Evolutionary conservation across 2,329 filamentous ascomycete species (phyloP), one percentile per base, ranked within the genome.

Genomic region (Onygenales sp.): DNA sequence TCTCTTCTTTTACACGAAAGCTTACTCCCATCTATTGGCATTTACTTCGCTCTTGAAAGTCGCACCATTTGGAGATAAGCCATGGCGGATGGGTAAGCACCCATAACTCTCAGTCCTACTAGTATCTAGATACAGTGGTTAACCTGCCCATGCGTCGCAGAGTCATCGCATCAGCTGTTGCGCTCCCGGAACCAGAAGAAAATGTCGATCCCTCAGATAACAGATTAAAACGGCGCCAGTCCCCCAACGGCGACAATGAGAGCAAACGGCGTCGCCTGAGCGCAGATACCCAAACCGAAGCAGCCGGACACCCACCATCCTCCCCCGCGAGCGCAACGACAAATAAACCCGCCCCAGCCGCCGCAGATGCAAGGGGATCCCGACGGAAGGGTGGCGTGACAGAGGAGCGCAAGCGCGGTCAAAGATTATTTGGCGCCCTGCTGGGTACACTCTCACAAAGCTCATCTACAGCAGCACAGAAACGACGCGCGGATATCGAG

Each of bases 361-460:
- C 36, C 7, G 49, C 54, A 32, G 50, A 55, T 13, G 54, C 43
- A 27, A 50, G 39, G 53, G 58, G 59, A 14, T 53, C 45, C n/a
- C 59, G 57, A 27, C 42, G 55, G 5, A 61, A 54, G 33, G 55
- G 32, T 52, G 51, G 53, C 53, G 71, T 78, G 50, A 72, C 76
- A 32, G 87, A 94, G 63, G 92, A 97, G 66, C 89, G 85, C 69
- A 89, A 87, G 66, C 85, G 92, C 39, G 87, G 88, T 21, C 86
- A 87, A 69, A 81, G 92, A 51, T 77, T 97, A 56, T 96, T 96
- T 66, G 91, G 92, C 57, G 87, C 85, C 38, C 73, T 94, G 54
- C 75, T 93, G 55, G 87, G 79, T 67, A 89, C 86, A 39, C 78
- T 95, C 56, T 89, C 85, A 69, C 87, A 92, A 71, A 84, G 80